Conservation (phyloP, 176 grass and related monocot species). For the Triticum timopheevii region DNA sequence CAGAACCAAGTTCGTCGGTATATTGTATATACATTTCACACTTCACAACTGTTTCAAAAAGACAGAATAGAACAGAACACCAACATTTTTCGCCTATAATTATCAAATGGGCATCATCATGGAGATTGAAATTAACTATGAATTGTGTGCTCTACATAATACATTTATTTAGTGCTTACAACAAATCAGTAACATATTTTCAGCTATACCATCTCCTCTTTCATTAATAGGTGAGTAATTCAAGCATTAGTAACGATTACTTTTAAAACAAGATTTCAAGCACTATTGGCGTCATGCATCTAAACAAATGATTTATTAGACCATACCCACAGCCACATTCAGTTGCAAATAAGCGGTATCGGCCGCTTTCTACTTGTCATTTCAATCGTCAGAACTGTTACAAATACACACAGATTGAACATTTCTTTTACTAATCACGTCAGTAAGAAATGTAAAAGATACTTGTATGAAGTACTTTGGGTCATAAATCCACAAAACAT, state of each 20-base stretch:
- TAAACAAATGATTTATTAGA: conserved; percentile 4
- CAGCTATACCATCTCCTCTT: neutral
- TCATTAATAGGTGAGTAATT: neutral
- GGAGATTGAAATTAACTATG: neutral
- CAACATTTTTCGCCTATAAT: neutral
- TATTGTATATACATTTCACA: neutral
- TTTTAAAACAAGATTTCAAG: conserved; percentile 8
- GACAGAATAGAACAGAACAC: neutral
- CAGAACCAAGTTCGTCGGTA: neutral
- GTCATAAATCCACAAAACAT: neutral
- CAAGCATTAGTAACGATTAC: neutral
- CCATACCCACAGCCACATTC: neutral
- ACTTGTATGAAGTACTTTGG: neutral
- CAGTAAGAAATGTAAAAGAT: neutral
- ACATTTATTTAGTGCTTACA: neutral
- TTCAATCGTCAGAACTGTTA: neutral
- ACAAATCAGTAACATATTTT: neutral
- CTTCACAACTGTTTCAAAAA: conserved; percentile 15
- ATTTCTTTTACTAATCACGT: neutral
- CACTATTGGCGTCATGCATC: neutral
- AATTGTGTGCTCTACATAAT: neutral
- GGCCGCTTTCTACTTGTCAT: neutral
- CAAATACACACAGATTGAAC: neutral
- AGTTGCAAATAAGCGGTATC: neutral
- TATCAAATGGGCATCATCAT: conserved; percentile 9